phyloP scores from a whole-genome alignment of 352 stramenopile species.

The Pythium oligandrum region DNA sequence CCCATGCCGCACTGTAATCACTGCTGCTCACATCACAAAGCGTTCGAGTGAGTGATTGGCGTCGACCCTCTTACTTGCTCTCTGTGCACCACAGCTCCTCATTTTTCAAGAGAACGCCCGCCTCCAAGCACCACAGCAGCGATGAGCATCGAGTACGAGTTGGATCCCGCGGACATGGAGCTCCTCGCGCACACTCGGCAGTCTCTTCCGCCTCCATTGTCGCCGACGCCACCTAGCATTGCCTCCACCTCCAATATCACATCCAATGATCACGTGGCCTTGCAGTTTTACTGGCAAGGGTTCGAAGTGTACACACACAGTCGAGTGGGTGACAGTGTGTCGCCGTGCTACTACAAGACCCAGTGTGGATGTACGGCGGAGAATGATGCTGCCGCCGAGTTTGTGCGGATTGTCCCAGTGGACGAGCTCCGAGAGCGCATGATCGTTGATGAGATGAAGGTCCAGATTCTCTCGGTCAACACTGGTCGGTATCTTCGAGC shows the following conservation, averaged over 20 bases:
- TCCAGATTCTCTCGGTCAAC: slow-evolving; percentile 23
- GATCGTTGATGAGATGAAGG: slow-evolving; percentile 24
- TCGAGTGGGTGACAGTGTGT: slow-evolving; percentile 14
- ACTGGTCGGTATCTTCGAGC: slow-evolving; percentile 22
- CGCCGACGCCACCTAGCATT: no score
- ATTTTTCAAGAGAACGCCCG: not conserved
- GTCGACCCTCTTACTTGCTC: no score
- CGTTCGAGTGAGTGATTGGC: no score
- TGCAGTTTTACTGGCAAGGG: slow-evolving; percentile 32
- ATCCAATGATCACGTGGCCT: slow-evolving; percentile 21
- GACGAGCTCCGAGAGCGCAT: slow-evolving; percentile 19
- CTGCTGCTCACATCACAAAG: no score
- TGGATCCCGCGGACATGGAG: slow-evolving; percentile 20
- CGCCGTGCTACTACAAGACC: slow-evolving; percentile 22
- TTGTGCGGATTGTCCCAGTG: slow-evolving; percentile 25
- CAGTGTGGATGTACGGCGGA: slow-evolving; percentile 17
- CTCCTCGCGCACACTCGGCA: not conserved
- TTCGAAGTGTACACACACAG: slow-evolving; percentile 24
- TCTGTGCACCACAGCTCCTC: no score
- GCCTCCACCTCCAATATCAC: slow-evolving; percentile 10
- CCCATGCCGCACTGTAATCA: no score
- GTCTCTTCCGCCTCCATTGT: no score
- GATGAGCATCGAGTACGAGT: slow-evolving; percentile 5
- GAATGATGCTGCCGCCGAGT: slow-evolving; percentile 14
- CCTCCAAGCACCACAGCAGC: slow-evolving; percentile 1